These are phyloP conservation scores for Oryza nivara DNA, from an alignment of 176 grass and related monocot species.

Conservation along the genomic window DNA sequence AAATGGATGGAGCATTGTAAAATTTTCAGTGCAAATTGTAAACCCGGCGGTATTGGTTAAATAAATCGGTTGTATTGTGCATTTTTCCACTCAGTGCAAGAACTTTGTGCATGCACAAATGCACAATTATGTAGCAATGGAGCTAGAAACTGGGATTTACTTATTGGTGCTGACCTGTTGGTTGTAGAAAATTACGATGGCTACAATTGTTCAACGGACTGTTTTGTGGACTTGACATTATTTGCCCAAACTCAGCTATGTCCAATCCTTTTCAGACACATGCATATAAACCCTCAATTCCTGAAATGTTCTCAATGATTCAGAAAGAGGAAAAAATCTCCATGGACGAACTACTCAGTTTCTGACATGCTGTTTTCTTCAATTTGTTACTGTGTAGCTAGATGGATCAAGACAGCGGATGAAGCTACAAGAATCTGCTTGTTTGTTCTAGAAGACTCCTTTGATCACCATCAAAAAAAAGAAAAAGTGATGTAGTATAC, in stretches of 20 bases:
- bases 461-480: slow-evolving; percentile 45
- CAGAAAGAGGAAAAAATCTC: slow-evolving; percentile 13
- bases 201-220: not conserved
- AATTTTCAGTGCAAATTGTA: not conserved
- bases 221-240: not conserved
- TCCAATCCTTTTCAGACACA: slow-evolving; percentile 21
- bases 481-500: slow-evolving; percentile 37
- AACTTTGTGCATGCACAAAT: not conserved
- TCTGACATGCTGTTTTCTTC: slow-evolving; percentile 54
- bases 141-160: not conserved
- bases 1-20: not conserved
- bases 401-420: slow-evolving; percentile 55
- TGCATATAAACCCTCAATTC: slow-evolving; percentile 20
- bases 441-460: slow-evolving; percentile 49
- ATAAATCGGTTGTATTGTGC: not conserved
- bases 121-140: not conserved
- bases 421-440: slow-evolving; percentile 52
- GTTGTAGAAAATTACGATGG: not conserved
- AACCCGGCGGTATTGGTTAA: not conserved
- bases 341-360: slow-evolving; percentile 26
- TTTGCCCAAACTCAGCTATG: no score
- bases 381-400: slow-evolving; percentile 82
- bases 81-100: not conserved
- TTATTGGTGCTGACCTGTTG: not conserved
- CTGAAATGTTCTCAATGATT: slow-evolving; percentile 29